Percentiles rank a stretch among this genome's conserved stretches.
These are phyloP conservation scores for Eleusine indica DNA, from an alignment of 176 grass and related monocot species.

Conservation along the genomic window DNA sequence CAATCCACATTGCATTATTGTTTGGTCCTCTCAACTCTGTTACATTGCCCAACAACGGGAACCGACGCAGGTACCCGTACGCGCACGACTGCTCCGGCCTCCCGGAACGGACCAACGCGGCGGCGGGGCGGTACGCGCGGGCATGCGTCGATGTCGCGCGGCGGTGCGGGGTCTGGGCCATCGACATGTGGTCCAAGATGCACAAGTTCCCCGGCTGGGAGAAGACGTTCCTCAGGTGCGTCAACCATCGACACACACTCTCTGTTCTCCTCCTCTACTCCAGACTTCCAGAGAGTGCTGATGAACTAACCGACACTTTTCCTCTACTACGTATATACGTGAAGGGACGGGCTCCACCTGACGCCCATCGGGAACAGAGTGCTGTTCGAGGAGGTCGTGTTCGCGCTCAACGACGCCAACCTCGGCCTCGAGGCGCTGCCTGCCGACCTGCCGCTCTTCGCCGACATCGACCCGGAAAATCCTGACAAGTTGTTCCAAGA, in stretches of 20 bases:
- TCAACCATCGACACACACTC: not conserved
- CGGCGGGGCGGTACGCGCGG: constrained; percentile 52
- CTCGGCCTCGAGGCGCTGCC: constrained; percentile 61
- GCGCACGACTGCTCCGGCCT: constrained; percentile 33
- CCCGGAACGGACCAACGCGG: constrained; percentile 69
- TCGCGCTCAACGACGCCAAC: constrained; percentile 48
- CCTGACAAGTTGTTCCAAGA: constrained; percentile 45
- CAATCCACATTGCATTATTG: not conserved
- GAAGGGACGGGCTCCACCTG: constrained; percentile 76
- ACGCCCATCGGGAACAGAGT: constrained; percentile 58
- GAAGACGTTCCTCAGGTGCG: constrained; percentile 60
- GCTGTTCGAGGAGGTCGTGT: constrained; percentile 70
- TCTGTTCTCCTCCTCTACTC: not conserved
- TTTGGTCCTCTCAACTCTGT: no score
- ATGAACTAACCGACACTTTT: no score
- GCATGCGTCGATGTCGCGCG: constrained; percentile 54
- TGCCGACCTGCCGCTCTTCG: constrained; percentile 58
- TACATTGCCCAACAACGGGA: not conserved
- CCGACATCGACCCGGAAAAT: constrained; percentile 47
- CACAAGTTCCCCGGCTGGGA: constrained; percentile 61
- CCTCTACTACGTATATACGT: no score
- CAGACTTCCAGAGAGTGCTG: no score
- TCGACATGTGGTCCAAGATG: constrained; percentile 78
- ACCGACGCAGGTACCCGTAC: constrained; percentile 39
- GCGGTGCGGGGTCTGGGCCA: constrained; percentile 31